A percentile compares a stretch with the other conserved stretches of the same genome.
Evolutionary conservation across 768 basidiomycete species (phyloP).

Genomic region (Gloeophyllum trabeum): DNA sequence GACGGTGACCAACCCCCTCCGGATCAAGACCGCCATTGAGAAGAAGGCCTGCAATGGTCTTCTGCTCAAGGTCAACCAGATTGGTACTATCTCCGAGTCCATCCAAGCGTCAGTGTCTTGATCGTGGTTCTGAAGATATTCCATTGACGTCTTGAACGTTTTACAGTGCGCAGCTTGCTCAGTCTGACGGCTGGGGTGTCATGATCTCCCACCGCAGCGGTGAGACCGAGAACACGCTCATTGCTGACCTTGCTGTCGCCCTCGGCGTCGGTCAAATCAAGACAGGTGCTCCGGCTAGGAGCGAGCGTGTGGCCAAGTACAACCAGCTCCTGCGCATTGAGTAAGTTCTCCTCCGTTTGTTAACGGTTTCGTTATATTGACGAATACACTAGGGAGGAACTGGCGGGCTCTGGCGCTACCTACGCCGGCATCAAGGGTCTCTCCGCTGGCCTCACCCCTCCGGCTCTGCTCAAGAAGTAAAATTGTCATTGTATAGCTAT

Average conservation of each 20-base stretch:
- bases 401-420: neutral
- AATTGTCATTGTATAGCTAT: too few relatives aligned
- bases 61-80: slow-evolving; percentile 98
- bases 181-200: slow-evolving; percentile 96
- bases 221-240: slow-evolving; percentile 96
- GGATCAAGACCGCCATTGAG: slow-evolving; percentile 98
- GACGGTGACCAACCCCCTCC: slow-evolving; percentile 93
- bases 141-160: neutral
- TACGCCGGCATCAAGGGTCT: neutral
- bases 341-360: slow-evolving; percentile 46
- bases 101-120: slow-evolving; percentile 82
- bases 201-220: slow-evolving; percentile 99
- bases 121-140: neutral
- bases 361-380: slow-evolving; percentile 2
- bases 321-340: slow-evolving; percentile 85
- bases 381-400: neutral
- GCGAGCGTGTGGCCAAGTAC: slow-evolving; percentile 95
- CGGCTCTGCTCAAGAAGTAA: neutral
- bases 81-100: slow-evolving; percentile 97
- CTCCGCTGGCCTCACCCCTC: neutral
- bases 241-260: slow-evolving; percentile 91
- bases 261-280: slow-evolving; percentile 94
- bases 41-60: slow-evolving; percentile 99
- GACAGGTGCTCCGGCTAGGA: slow-evolving; percentile 94
- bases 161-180: slow-evolving; percentile 81